Evolutionary conservation across 2,329 filamentous ascomycete species (phyloP), one percentile per base, ranked within the genome.

Genomic region (Aureobasidium leucospermi): DNA sequence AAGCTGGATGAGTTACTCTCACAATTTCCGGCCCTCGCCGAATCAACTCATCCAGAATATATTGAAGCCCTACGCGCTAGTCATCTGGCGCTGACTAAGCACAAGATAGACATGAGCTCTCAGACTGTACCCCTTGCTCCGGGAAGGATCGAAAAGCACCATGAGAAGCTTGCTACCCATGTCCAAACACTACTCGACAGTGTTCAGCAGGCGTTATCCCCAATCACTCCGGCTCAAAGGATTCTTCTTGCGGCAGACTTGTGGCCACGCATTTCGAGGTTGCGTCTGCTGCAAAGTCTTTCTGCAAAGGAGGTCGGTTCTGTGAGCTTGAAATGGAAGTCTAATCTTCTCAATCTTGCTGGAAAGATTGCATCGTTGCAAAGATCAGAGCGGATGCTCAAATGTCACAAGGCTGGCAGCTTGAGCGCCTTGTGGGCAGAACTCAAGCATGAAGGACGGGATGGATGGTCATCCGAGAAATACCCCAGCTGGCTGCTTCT

Each of bases 401-500:
- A 9, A 11, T 8, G 9, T 11, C 49, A 28, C 49, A 11, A 6
- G n/a, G 3, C 34, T 41, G 2, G 13, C 2, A 15, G 39, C 7
- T 13, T 13, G 3, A 16, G 23, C 6, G n/a, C 1, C 6, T 31
- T 45, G 1, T 31, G 19, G 6, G 46, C 38, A 4, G 61, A 81
- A 60, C 62, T 79, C 0, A 53, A 62, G 0, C 85, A 85, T 59
- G 13, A 63, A 0, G 85, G 84, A 0, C 83, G 85, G 61, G 63
- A 66, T 1, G 81, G 79, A 9, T 89, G 85, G 83, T 64, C 78
- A 6, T 78, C 81, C 0, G 9, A 66, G 0, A 61, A 80, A 0
- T 71, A 75, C 38, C 84, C 86, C 0, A 86, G 89, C 23, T 84
- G 76, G 61, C 71, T 90, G 0, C 70, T 90, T 0, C 61, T 90